Evolutionary conservation across 257 asterid species (phyloP).

Genomic region (Nicotiana attenuata): DNA sequence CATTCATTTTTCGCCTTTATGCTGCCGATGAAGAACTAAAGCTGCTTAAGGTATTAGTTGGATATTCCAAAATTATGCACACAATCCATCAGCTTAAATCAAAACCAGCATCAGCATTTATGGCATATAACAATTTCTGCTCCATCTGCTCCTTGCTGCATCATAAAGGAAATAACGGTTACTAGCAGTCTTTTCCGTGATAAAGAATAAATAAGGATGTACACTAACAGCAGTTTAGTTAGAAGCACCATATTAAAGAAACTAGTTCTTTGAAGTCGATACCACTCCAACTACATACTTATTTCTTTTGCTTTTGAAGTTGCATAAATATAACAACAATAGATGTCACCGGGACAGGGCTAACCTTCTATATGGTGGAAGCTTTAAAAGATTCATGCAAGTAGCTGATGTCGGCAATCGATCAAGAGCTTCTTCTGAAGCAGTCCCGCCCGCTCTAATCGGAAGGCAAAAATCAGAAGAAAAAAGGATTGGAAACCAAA

Average conservation of each 20-base stretch:
- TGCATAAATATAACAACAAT: not conserved
- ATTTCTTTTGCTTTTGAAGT: not conserved
- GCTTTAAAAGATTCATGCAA: constrained; percentile 97
- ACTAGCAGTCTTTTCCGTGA: not conserved
- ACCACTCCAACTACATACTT: not conserved
- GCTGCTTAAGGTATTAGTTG: not conserved
- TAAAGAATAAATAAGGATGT: not conserved
- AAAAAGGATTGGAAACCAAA: not conserved
- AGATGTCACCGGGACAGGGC: constrained; percentile 8
- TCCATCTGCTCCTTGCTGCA: constrained; percentile 92
- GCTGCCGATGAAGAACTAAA: not conserved
- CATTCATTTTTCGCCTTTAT: not conserved
- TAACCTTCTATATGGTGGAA: constrained; percentile 95
- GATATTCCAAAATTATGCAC: not conserved
- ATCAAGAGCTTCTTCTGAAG: constrained; percentile 79
- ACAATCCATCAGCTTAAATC: constrained; percentile 64
- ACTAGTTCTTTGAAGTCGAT: not conserved
- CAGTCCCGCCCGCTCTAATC: constrained; percentile 80
- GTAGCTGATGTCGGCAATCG: constrained; percentile 97
- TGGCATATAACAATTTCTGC: constrained; percentile 78
- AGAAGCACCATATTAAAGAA: not conserved
- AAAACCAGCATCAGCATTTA: constrained; percentile 89
- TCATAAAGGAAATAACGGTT: not conserved
- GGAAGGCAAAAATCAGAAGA: not conserved
- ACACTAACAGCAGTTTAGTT: not conserved